Evolutionary conservation across 2,329 filamentous ascomycete genomes (phyloP).

Genomic region (Colletotrichum coccodes): DNA sequence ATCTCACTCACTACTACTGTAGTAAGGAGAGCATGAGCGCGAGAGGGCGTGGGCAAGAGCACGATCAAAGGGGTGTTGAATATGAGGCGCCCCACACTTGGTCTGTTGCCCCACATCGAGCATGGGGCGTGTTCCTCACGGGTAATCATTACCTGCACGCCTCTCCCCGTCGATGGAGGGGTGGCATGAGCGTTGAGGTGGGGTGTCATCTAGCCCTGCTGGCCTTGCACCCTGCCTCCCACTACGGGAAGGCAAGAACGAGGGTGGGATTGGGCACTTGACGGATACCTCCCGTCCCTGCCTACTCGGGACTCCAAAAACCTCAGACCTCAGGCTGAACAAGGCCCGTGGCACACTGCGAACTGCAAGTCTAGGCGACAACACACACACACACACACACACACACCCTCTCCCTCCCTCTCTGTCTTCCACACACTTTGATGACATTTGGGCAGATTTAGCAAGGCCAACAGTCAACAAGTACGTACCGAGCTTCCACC

Average conservation of each 20-base stretch:
- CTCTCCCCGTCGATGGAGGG: background rate
- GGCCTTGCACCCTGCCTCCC: constrained; percentile 17
- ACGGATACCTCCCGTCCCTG: constrained; percentile 2
- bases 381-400: background rate
- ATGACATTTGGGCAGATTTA: background rate
- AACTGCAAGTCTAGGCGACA: background rate
- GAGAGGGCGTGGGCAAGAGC: background rate
- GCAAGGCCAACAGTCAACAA: background rate
- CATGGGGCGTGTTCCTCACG: background rate
- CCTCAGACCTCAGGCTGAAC: background rate
- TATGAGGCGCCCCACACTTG: background rate
- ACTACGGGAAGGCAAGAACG: constrained; percentile 20
- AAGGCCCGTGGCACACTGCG: background rate
- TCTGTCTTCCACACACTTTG: no score
- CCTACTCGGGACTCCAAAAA: background rate
- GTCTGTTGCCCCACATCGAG: background rate
- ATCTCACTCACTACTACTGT: background rate
- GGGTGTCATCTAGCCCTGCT: constrained; percentile 28
- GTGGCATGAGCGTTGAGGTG: background rate
- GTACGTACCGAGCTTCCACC: constrained; percentile 13
- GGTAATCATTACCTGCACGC: background rate
- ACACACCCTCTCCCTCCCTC: no score
- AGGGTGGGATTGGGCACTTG: constrained; percentile 6
- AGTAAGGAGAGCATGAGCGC: background rate
- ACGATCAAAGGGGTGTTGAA: background rate